A percentile compares a stretch with the other conserved stretches of the same genome.
phyloP scores from a whole-genome alignment of 371 early-diverging fungal genomes.

The Dichotomocladium elegans region DNA sequence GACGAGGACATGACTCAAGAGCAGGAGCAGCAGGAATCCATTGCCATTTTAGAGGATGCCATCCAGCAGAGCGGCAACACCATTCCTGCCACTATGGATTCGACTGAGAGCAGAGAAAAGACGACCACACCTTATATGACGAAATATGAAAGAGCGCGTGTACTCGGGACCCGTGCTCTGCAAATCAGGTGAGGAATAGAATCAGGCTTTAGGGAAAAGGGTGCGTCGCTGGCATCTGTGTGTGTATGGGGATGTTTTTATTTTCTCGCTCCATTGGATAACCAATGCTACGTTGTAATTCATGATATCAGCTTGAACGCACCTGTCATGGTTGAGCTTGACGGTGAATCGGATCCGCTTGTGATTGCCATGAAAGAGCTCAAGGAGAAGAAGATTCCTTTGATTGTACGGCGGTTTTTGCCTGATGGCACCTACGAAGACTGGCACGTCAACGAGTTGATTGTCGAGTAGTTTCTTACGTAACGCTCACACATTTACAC shows the following conservation, averaged over 20 bases:
- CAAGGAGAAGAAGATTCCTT: slow-evolving; percentile 91
- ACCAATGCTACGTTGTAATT: not conserved
- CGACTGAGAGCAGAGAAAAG: slow-evolving; percentile 48
- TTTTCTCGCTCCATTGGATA: slow-evolving; percentile 4
- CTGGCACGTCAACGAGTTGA: slow-evolving; percentile 95
- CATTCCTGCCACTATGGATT: slow-evolving; percentile 2
- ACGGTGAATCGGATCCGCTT: slow-evolving; percentile 97
- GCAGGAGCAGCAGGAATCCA: slow-evolving; percentile 8
- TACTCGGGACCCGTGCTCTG: slow-evolving; percentile 91
- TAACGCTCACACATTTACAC: not conserved
- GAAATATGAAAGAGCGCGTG: slow-evolving; percentile 98
- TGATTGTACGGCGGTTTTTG: slow-evolving; percentile 93
- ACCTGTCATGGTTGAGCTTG: slow-evolving; percentile 96
- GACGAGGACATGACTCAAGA: not conserved
- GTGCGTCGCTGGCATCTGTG: not conserved
- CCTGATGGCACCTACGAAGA: slow-evolving; percentile 98
- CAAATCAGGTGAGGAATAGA: slow-evolving; percentile 62
- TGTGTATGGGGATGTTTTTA: not conserved
- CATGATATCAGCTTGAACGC: slow-evolving; percentile 91
- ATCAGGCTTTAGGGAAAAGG: too few relatives aligned
- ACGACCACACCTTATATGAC: slow-evolving; percentile 99
- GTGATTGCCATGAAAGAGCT: slow-evolving; percentile 98
- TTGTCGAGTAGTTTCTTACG: slow-evolving; percentile 43
- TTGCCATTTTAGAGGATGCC: slow-evolving; percentile 32
- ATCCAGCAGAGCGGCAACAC: slow-evolving; percentile 9